phyloP scores from a whole-genome alignment of 441 rosid genomes.

The Adansonia grandidieri region DNA sequence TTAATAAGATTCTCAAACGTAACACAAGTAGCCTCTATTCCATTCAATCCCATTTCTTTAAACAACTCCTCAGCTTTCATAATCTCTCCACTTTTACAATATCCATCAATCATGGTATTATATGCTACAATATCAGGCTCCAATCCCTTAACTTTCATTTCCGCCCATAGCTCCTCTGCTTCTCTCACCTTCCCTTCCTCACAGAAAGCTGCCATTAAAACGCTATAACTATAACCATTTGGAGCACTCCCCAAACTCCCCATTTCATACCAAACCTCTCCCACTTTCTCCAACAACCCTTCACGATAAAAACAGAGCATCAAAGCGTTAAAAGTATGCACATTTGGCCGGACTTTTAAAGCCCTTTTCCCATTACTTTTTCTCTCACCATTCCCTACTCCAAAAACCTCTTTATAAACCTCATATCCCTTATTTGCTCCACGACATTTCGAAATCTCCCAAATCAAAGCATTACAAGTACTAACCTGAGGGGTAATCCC shows the following conservation, averaged over 20 bases:
- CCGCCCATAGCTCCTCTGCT: slow-evolving; percentile 63
- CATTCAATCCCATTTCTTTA: slow-evolving; percentile 56
- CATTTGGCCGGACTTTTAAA: slow-evolving; percentile 49
- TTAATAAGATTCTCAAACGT: slow-evolving; percentile 61
- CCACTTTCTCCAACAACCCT: slow-evolving; percentile 58
- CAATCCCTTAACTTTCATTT: slow-evolving; percentile 57
- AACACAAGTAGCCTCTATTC: slow-evolving; percentile 45
- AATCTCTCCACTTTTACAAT: slow-evolving; percentile 51
- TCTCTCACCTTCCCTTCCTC: slow-evolving; percentile 60
- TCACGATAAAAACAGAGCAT: slow-evolving; percentile 64
- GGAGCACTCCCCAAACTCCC: slow-evolving; percentile 44
- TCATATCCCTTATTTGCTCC: slow-evolving; percentile 53
- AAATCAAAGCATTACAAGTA: slow-evolving; percentile 63
- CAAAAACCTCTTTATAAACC: slow-evolving; percentile 55
- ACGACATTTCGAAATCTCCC: slow-evolving; percentile 43
- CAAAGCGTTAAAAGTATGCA: slow-evolving; percentile 63
- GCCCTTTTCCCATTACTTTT: slow-evolving; percentile 33
- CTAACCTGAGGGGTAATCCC: slow-evolving; percentile 57
- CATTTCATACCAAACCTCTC: slow-evolving; percentile 72
- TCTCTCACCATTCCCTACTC: slow-evolving; percentile 30
- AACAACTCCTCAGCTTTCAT: slow-evolving; percentile 58
- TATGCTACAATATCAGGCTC: slow-evolving; percentile 47
- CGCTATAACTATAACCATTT: slow-evolving; percentile 52
- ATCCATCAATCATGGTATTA: slow-evolving; percentile 61
- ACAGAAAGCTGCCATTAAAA: slow-evolving; percentile 56